Evolutionary conservation across 345 rosid genomes (phyloP).

Genomic region (Erodium maritimum): DNA sequence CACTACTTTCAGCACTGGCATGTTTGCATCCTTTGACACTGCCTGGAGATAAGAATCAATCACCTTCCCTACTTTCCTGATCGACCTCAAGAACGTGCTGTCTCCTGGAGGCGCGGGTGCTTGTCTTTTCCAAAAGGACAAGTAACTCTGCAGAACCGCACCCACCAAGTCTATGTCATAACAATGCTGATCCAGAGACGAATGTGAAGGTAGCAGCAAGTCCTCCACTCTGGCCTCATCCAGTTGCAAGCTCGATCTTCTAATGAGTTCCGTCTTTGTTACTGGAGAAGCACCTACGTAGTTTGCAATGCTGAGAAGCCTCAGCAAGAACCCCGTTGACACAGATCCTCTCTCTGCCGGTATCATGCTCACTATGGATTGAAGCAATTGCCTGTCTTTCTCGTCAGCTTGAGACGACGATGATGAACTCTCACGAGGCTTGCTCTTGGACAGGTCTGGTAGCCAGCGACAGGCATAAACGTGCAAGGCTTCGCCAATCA

Average conservation of each 20-base stretch:
- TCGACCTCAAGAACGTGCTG: constrained; percentile 29
- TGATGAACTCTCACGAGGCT: constrained; percentile 25
- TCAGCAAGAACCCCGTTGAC: constrained; percentile 64
- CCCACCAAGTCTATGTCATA: constrained; percentile 63
- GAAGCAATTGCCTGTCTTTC: constrained; percentile 45
- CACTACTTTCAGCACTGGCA: constrained; percentile 48
- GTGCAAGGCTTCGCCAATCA: constrained; percentile 87
- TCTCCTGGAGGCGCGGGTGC: constrained; percentile 29
- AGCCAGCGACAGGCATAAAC: constrained; percentile 87
- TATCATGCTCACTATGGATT: constrained; percentile 65
- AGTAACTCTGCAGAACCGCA: constrained; percentile 52
- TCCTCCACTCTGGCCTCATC: constrained; percentile 67
- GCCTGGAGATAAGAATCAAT: constrained; percentile 70
- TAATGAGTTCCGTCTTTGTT: constrained; percentile 60
- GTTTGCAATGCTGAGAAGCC: constrained; percentile 65
- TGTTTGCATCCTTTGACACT: constrained; percentile 49
- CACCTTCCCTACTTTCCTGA: constrained; percentile 57
- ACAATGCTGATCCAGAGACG: constrained; percentile 26
- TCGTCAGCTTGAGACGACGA: constrained; percentile 32
- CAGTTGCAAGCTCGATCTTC: constrained; percentile 62
- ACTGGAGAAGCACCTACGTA: constrained; percentile 56
- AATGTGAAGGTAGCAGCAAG: constrained; percentile 50
- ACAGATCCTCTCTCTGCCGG: constrained; percentile 80
- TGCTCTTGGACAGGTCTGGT: constrained; percentile 45
- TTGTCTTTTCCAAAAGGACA: constrained; percentile 61